Base-by-base conservation (phyloP, 192 early-diverging fungal species). In the Backusella tarrabulga region DNA sequence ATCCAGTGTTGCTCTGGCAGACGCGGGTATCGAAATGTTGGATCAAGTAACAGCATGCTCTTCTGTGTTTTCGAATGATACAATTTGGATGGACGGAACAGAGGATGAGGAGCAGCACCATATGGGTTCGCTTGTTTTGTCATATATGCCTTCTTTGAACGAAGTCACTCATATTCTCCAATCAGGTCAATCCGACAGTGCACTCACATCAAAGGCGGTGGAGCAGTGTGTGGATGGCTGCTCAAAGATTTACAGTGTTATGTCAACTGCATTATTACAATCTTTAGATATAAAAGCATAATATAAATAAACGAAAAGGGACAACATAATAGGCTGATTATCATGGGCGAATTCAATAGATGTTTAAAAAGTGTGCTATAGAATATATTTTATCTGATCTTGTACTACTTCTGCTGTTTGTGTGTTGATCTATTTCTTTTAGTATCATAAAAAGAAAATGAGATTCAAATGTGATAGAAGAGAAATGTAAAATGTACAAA, bases 11-110 rank as follows among this genome's bases (percentile, higher is more conserved):
- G 90, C 90, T 0, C 72, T 96, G 14, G 92, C 93, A 11, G 93
- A 96, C 84, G 94, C 95, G 14, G 94, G 94, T 17, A 93, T 96
- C 70, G 93, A 95, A 79, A 95, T 96, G 93, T 75, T 84, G 52
- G 95, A 96, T 82, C 80, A 86, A n/a, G 94, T 96, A 7, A 89
- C 91, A 7, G 94, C 89, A 14, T 90, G 87, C 71, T 86, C 93
- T 14, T 91, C 90, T n/a, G 90, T 78, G 1, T 72, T 56, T 42
- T 73, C 34, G n/a, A 35, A 23, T 80, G 34, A 60, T 34, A 50
- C 67, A 68, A 40, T 89, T 60, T 74, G 84, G 41, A 85, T 90
- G 84, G 89, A 91, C 73, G 81, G 83, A 8, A 85, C 84, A 14
- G 86, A 83, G 41, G 75, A 88, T n/a, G 93, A 93, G 71, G 90